Evolutionary conservation across 495 filamentous ascomycete genomes (phyloP), one percentile per base, ranked within the genome.

Genomic region (Articulospora tetracladia): DNA sequence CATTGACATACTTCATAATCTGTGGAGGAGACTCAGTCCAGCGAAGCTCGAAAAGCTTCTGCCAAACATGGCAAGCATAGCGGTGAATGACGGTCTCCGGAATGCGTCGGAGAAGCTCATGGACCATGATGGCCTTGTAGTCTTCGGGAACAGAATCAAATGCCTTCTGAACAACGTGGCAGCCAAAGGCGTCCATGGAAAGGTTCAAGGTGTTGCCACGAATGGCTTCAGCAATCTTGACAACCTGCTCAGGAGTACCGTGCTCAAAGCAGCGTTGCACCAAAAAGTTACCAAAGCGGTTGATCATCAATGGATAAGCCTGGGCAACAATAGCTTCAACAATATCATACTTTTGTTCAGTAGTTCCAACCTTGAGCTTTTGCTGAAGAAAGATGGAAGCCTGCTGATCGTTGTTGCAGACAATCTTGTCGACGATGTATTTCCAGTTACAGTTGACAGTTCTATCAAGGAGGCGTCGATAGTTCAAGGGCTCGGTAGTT

Each of bases 261-360:
- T 98, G 95, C 74, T 98, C 94, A 70, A 98, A 98, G 78, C 95
- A 98, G 62, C 94, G 91, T 70, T 98, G 94, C 41, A 98, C 91
- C 52, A 98, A 81, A 68, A 98, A 98, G 74, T 98, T 98, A n/a
- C 94, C 94, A 66, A 92, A 92, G 49, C 94, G 90, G 68, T 98
- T 98, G 66, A 98, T 80, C 95, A 98, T 98, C 59, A 98, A 75
- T 25, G 91, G 88, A 70, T 97, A 98, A 23, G 95, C 95, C 67
- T 97, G 92, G 55, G 88, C 89, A 60, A 97, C 91, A 72, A 98
- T 98, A 20, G 93, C 90, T 67, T 98, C 90, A 48, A 98, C 90
- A 55, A 98, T 97, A 55, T 96, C 92, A 67, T 89, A 95, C 70
- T 97, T 98, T 74, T 98, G 95, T 69, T 98, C 93, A 0, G 86